A percentile compares a stretch with the other conserved stretches of the same genome.
phyloP scores from a whole-genome alignment of 345 rosid genomes.

The Populus deltoides region DNA sequence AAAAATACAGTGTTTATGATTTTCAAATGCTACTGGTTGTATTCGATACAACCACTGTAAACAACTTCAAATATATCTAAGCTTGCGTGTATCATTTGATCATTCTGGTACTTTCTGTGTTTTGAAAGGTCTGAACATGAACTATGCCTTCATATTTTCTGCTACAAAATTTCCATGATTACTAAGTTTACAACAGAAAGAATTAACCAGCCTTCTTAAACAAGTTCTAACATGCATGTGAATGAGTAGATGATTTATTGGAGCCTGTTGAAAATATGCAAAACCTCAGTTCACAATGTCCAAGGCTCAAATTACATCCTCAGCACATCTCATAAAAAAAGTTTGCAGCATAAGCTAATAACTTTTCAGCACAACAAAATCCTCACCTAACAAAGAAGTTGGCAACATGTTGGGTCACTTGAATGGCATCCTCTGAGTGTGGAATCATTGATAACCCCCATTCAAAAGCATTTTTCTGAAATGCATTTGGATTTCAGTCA shows the following conservation, averaged over 20 bases:
- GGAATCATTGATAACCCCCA: slow-evolving; percentile 82
- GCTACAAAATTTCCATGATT: too few relatives aligned
- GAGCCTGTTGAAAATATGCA: not conserved
- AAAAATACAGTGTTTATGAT: too few relatives aligned
- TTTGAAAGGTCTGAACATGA: too few relatives aligned
- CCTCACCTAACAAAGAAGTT: slow-evolving; percentile 74
- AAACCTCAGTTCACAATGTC: not conserved
- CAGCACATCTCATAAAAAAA: not conserved
- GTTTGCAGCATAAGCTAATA: not conserved
- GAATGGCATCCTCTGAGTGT: slow-evolving; percentile 84
- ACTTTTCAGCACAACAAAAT: slow-evolving; percentile 3
- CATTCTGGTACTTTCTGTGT: too few relatives aligned
- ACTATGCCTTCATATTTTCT: too few relatives aligned
- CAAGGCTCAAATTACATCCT: not conserved
- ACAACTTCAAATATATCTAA: not conserved
- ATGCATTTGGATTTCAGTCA: not conserved
- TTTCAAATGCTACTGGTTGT: too few relatives aligned
- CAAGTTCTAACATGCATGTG: not conserved
- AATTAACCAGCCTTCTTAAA: not conserved
- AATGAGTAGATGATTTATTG: not conserved
- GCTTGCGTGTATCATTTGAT: not conserved
- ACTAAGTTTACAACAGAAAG: not conserved
- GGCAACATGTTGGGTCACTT: slow-evolving; percentile 80
- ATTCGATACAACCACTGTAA: too few relatives aligned
- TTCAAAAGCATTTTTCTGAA: slow-evolving; percentile 95